Evolutionary conservation across 2,329 filamentous ascomycete species (phyloP).

Genomic region (Colletotrichum ledebouriae): DNA sequence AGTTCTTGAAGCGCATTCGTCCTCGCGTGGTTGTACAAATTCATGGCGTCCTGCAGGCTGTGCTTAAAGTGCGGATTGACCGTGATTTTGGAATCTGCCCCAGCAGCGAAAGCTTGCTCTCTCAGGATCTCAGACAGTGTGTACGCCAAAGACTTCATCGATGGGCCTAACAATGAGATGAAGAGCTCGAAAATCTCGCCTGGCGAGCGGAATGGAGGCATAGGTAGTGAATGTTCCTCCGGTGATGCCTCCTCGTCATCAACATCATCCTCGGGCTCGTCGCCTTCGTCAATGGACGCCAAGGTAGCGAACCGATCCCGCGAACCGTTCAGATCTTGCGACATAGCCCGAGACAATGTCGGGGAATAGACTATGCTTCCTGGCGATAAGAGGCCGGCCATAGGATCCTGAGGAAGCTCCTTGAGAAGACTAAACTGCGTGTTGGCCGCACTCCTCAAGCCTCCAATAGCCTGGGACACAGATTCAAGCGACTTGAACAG

Average conservation of each 20-base stretch:
- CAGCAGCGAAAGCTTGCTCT: constrained; percentile 83
- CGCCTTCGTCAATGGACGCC: constrained; percentile 74
- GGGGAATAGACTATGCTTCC: constrained; percentile 49
- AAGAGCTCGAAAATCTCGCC: constrained; percentile 93
- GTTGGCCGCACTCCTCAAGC: constrained; percentile 87
- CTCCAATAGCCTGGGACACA: constrained; percentile 89
- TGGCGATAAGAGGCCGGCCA: constrained; percentile 51
- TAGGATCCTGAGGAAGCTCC: constrained; percentile 62
- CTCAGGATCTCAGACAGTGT: constrained; percentile 90
- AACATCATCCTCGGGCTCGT: constrained; percentile 56
- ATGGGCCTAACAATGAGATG: constrained; percentile 88
- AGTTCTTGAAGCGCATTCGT: constrained; percentile 82
- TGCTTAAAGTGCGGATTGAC: constrained; percentile 84
- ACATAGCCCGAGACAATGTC: constrained; percentile 47
- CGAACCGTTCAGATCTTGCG: constrained; percentile 54
- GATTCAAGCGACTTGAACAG: constrained; percentile 88
- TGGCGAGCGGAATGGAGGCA: constrained; percentile 67
- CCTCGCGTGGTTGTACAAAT: constrained; percentile 82
- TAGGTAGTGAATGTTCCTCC: constrained; percentile 43
- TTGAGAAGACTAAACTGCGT: constrained; percentile 89
- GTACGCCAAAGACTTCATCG: constrained; percentile 95
- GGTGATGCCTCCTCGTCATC: constrained; percentile 53
- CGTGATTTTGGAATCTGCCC: constrained; percentile 75
- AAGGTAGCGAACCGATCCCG: constrained; percentile 62
- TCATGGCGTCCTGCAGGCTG: constrained; percentile 84